Base-by-base conservation (phyloP, 306 rosid genomes). In the Dryas drummondii region DNA sequence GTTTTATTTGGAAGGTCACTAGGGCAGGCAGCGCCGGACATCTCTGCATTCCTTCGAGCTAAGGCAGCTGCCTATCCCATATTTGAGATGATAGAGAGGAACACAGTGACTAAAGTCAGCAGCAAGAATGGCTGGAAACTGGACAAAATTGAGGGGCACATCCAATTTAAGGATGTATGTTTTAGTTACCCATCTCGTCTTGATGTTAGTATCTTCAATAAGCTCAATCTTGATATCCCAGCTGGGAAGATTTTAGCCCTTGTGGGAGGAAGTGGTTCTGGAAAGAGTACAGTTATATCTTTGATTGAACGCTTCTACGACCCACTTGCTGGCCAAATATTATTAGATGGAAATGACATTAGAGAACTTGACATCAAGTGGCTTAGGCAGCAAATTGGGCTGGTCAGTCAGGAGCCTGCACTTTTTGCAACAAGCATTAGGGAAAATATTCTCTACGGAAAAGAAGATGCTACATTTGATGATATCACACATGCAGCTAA, bases 251-350 rank as follows among this genome's bases (percentile, higher is more conserved):
- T 90, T 77, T 78, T 91, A 49, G 98, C 98, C 13, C 91, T 94
- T 63, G 97, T 94, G 59, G 97, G 98, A 85, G 96, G 96, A 67
- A 91, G 97, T 79, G 98, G 98, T 10, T 94, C 98, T 4, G 98
- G 98, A 63, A 94, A 94, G 79, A 94, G 98, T 81, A 90, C 98
- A 2, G 90, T 86, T 14, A 79, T 91, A 72, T 91, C 98, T 4
- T 79, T 94, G 89, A 90, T 94, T 56, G 98, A 94, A 72, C 87
- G 97, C n/a, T 94, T 94, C 80, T 94, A 94, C 46, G 97, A 94
- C 46, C 97, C 98, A 5, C 84, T 78, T 83, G 85, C 92, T 15
- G 98, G 98, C 51, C 87, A 82, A 68, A 82, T 94, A 69, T 74
- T 91, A 40, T 49, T 91, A 66, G 97, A 94, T 60, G 86, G 87